A percentile compares a stretch with the other conserved stretches of the same genome.
phyloP scores from a whole-genome alignment of 2,329 filamentous ascomycete genomes.

The Cladophialophora immunda region DNA sequence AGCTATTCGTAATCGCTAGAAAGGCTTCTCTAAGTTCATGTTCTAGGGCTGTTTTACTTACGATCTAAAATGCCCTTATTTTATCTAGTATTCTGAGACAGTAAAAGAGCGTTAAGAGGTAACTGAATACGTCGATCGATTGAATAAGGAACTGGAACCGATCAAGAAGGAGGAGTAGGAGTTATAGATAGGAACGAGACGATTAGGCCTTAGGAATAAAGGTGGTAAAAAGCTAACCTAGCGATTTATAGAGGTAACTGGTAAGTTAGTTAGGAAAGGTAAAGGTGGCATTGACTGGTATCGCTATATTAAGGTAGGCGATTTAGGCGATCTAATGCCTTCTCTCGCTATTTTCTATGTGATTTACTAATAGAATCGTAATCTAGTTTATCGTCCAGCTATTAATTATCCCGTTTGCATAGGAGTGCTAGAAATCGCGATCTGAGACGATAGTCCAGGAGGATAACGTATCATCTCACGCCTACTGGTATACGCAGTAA shows the following conservation, averaged over 20 bases:
- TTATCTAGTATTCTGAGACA: conserved; percentile 9
- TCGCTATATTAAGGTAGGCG: conserved; percentile 31
- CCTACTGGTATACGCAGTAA: conserved; percentile 9
- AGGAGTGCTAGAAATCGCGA: conserved; percentile 25
- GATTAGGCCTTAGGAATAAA: conserved; percentile 31
- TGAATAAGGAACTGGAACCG: conserved; percentile 37
- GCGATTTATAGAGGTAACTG: conserved; percentile 32
- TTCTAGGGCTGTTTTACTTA: conserved; percentile 39
- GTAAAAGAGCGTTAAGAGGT: conserved; percentile 44
- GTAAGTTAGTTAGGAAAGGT: conserved; percentile 30
- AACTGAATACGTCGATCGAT: conserved; percentile 29
- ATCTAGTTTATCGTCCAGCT: conserved; percentile 28
- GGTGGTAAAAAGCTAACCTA: conserved; percentile 29
- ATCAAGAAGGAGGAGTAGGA: conserved; percentile 31
- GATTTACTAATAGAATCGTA: conserved; percentile 4
- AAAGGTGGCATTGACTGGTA: conserved; percentile 39
- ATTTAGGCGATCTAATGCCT: background rate
- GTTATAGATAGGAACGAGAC: conserved; percentile 33
- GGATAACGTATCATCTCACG: conserved; percentile 38
- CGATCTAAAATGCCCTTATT: conserved; percentile 16
- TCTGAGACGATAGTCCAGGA: conserved; percentile 39
- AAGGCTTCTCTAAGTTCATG: conserved; percentile 42
- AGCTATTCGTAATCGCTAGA: conserved; percentile 33
- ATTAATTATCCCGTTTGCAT: conserved; percentile 40
- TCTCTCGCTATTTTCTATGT: conserved; percentile 11